Evolutionary conservation across 23 red algal species (phyloP), one percentile per base, ranked within the genome.

Genomic region (Gracilaria gracilis): DNA sequence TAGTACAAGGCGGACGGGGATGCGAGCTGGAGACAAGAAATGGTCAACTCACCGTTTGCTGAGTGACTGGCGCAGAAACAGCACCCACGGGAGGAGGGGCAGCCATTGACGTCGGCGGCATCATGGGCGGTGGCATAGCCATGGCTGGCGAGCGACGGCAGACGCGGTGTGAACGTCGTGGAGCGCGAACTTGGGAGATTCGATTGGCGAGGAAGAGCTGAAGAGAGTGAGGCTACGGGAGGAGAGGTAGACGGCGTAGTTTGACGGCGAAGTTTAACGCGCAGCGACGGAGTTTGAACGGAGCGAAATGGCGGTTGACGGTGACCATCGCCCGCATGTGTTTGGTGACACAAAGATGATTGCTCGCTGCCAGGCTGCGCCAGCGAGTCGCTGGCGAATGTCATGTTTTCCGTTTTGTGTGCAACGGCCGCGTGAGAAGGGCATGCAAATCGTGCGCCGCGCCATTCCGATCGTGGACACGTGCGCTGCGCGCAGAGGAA

Each of bases 71-170:
- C 32, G 84, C 46, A 2, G 46, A n/a, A 19, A 76, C 47, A 28
- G 84, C 62, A 32, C 28, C 27, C 8, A 77, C 40, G 48, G 84
- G 84, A 24, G 84, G 42, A 9, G 84, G 84, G 39, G 84, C 67
- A 11, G 84, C 66, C 51, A 71, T 57, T 29, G 67, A 25, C 29
- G 84, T 34, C 66, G 57, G 84, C 66, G 84, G 84, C 59, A 67
- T 49, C 61, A 76, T 71, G 35, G 84, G 67, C 6, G 84, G 84
- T 19, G 69, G 65, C 84, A 87, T 87, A 47, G 84, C 84, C 84
- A 87, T 85, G 61, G 81, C 38, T 23, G 33, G 1, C 25, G 19
- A 27, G 21, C 40, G 19, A 7, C 15, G 61, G 61, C 9, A 14
- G 24, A 3, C 4, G 59, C 17, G 47, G n/a, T 39, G 6, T 57